phyloP scores from a whole-genome alignment of 192 early-diverging fungal genomes.

The Neocallimastix lanati region DNA sequence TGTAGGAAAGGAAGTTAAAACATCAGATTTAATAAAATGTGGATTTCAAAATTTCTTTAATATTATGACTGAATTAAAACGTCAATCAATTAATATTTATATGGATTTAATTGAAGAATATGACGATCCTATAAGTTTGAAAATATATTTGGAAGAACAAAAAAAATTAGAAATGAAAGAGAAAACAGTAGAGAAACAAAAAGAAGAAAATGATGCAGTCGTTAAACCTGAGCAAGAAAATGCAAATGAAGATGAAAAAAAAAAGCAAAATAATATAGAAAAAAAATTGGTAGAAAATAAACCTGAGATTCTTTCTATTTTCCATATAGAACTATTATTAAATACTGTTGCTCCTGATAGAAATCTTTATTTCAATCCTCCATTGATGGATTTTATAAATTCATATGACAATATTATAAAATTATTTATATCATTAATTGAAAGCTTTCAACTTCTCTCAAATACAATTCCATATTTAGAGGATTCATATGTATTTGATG shows the following conservation, averaged over 20 bases:
- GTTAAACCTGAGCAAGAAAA: neutral
- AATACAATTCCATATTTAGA: neutral
- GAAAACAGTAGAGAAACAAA: neutral
- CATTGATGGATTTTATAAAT: neutral
- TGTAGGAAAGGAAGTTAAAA: neutral
- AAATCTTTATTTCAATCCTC: neutral
- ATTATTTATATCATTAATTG: neutral
- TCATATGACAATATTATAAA: neutral
- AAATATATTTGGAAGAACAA: neutral
- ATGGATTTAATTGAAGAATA: neutral
- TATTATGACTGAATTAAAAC: neutral
- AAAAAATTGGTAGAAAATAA: neutral
- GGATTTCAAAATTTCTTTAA: neutral
- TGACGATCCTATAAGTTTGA: neutral
- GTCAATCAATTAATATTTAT: neutral
- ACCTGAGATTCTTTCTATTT: neutral
- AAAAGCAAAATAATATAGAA: neutral
- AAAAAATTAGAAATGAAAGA: neutral
- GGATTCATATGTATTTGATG: constrained; percentile 6
- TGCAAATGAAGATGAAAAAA: neutral
- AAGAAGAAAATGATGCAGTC: neutral
- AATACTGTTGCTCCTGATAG: neutral
- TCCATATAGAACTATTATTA: neutral
- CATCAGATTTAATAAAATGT: neutral
- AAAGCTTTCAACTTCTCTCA: neutral